phyloP scores from a whole-genome alignment of 495 filamentous ascomycete genomes.

The Tuber aestivum region DNA sequence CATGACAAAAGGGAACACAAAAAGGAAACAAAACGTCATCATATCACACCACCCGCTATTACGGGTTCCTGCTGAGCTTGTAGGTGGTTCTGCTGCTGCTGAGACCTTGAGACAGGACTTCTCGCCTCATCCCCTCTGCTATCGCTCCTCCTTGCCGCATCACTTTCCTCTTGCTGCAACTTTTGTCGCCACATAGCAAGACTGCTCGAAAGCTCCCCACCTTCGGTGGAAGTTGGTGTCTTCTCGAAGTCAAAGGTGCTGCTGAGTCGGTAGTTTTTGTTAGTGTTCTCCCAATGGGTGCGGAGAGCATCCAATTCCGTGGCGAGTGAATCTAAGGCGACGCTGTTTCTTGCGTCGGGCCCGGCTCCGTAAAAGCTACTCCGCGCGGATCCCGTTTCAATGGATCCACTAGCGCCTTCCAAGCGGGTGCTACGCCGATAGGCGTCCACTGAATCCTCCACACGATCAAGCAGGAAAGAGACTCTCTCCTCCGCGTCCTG shows the following conservation, averaged over 20 bases:
- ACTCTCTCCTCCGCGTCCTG: slow-evolving; percentile 89
- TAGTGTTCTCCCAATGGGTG: slow-evolving; percentile 89
- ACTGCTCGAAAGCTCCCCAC: slow-evolving; percentile 38
- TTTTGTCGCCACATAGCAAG: slow-evolving; percentile 42
- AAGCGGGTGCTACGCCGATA: slow-evolving; percentile 59
- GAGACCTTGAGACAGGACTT: slow-evolving; percentile 29
- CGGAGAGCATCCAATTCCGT: slow-evolving; percentile 84
- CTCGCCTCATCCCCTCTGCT: slow-evolving; percentile 24
- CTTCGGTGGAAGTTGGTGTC: slow-evolving; percentile 42
- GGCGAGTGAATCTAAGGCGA: slow-evolving; percentile 84
- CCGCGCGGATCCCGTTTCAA: slow-evolving; percentile 56
- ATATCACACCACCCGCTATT: slow-evolving; percentile 27
- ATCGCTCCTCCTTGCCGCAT: slow-evolving; percentile 35
- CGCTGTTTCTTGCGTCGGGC: slow-evolving; percentile 63
- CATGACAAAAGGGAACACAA: slow-evolving; percentile 22
- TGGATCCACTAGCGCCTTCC: slow-evolving; percentile 31
- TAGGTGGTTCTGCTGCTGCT: slow-evolving; percentile 22
- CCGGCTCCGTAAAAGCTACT: slow-evolving; percentile 48
- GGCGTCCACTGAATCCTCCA: slow-evolving; percentile 86
- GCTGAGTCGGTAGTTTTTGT: slow-evolving; percentile 84
- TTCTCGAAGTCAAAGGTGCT: slow-evolving; percentile 80
- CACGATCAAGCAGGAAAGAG: slow-evolving; percentile 83
- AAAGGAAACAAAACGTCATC: slow-evolving; percentile 33
- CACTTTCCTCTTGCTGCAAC: slow-evolving; percentile 38
- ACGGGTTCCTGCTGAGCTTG: not conserved